Evolutionary conservation across 768 basidiomycete genomes (phyloP).

Genomic region (Tricholoma bakamatsutake): DNA sequence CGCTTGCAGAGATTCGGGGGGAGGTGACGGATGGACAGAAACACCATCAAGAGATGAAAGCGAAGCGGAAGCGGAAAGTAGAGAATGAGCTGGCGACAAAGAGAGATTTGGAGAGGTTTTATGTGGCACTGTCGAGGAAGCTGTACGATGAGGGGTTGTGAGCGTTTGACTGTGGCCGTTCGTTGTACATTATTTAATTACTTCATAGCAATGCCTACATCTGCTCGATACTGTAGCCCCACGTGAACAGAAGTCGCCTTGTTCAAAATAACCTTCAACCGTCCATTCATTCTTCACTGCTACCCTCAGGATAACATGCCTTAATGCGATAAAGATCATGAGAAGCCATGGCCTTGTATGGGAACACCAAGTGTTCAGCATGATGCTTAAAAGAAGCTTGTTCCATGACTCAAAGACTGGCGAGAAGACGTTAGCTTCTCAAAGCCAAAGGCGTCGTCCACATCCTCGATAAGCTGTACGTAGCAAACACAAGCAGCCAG

Average conservation of each 20-base stretch:
- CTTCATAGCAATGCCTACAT: not conserved
- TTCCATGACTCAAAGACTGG: too few relatives aligned
- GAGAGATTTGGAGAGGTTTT: slow-evolving; percentile 83
- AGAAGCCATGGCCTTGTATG: too few relatives aligned
- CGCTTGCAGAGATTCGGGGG: slow-evolving; percentile 14
- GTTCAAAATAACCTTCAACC: too few relatives aligned
- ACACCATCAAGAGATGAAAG: slow-evolving; percentile 20
- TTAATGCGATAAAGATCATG: too few relatives aligned
- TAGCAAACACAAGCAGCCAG: not conserved
- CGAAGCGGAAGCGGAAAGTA: slow-evolving; percentile 21
- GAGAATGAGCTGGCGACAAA: slow-evolving; percentile 53
- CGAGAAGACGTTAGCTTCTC: too few relatives aligned
- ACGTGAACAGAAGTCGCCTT: not conserved
- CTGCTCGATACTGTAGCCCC: not conserved
- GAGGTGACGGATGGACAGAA: slow-evolving; percentile 16
- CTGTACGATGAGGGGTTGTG: slow-evolving; percentile 90
- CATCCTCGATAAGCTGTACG: not conserved
- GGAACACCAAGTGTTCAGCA: too few relatives aligned
- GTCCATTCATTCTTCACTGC: too few relatives aligned
- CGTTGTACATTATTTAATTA: not conserved
- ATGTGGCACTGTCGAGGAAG: slow-evolving; percentile 82
- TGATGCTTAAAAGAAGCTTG: too few relatives aligned
- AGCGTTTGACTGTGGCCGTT: slow-evolving; percentile 6
- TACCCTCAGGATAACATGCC: too few relatives aligned
- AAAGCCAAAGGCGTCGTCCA: too few relatives aligned